A percentile compares a stretch with the other conserved stretches of the same genome.
These are phyloP conservation scores for Crassisporium funariophilum DNA, from an alignment of 768 basidiomycete genomes.

Conservation along the genomic window DNA sequence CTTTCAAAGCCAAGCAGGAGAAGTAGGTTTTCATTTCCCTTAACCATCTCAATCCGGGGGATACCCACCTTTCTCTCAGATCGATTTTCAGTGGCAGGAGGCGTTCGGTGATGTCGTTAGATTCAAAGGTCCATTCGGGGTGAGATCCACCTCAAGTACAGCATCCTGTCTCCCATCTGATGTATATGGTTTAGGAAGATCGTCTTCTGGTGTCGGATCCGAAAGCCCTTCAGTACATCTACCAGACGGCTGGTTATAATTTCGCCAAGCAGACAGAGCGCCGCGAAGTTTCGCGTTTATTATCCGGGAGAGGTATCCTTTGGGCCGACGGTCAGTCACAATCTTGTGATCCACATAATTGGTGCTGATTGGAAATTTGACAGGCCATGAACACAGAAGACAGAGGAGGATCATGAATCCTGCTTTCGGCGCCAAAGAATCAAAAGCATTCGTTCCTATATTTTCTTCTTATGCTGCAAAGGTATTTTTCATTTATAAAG, in stretches of 20 bases:
- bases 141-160: constrained; percentile 18
- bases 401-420: constrained; percentile 49
- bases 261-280: constrained; percentile 44
- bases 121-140: constrained; percentile 40
- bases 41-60: constrained; percentile 12
- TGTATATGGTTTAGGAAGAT: constrained; percentile 36
- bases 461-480: constrained; percentile 41
- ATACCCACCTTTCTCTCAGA: constrained; percentile 24
- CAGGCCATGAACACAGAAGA: constrained; percentile 44
- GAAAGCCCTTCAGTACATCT: constrained; percentile 49
- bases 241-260: constrained; percentile 43
- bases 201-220: constrained; percentile 49
- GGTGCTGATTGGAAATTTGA: neutral
- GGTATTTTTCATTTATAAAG: constrained; percentile 15
- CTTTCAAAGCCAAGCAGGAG: constrained; percentile 35
- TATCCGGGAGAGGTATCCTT: constrained; percentile 36
- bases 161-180: neutral
- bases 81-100: constrained; percentile 47
- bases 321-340: constrained; percentile 42
- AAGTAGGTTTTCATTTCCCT: constrained; percentile 19
- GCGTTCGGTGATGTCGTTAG: constrained; percentile 43
- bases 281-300: constrained; percentile 35
- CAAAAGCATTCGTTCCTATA: constrained; percentile 40
- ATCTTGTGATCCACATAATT: neutral
- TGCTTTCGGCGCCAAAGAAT: constrained; percentile 48